Evolutionary conservation across 1,284 basidiomycete species (phyloP), one percentile per base, ranked within the genome.

Genomic region (Ganoderma multipileum): DNA sequence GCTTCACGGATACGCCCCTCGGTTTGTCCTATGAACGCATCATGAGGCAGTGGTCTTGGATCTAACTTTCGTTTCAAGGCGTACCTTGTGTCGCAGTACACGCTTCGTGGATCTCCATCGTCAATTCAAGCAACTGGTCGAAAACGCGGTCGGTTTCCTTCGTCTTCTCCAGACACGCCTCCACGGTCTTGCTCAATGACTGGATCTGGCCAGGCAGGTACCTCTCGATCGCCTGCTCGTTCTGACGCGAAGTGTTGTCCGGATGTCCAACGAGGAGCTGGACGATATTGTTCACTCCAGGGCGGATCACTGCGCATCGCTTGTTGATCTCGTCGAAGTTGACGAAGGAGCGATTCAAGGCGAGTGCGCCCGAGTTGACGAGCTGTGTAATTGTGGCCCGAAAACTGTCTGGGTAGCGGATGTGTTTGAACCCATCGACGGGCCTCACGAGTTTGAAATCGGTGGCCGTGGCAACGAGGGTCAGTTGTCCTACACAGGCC

Each of bases 241-340:
- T 68, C 64, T 68, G 52, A 11, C 63, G 64, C 3, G 67, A 42
- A 6, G 67, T 68, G 63, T 68, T 68, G 23, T 62, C 63, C 9
- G 65, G 60, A 30, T 65, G 50, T 0, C 67, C 67, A 26, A 68
- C 54, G 14, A 68, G 67, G 4, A 68, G 67, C 59, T 65, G 59
- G 28, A 68, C 64, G 60, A 68, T 68, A 36, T 65, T 65, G 44
- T 68, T 68, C n/a, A 68, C 67, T 3, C 67, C 67, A 16, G 67
- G 67, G 23, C 63, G 52, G 6, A 68, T 44, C 3, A 64, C 67
- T 11, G 52, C 67, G 38, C 63, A 68, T 18, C 67, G 67, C 33
- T 65, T 65, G 60, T 61, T 61, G 54, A 68, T 68, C 64, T 68
- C 67, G 60, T 68, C 67, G 64, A 68, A 68, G 42, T 68, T 68